A percentile compares a stretch with the other conserved stretches of the same genome.
These are phyloP conservation scores for Debaryomyces sp. DNA, from an alignment of 1,139 yeast genomes.

Conservation along the genomic window DNA sequence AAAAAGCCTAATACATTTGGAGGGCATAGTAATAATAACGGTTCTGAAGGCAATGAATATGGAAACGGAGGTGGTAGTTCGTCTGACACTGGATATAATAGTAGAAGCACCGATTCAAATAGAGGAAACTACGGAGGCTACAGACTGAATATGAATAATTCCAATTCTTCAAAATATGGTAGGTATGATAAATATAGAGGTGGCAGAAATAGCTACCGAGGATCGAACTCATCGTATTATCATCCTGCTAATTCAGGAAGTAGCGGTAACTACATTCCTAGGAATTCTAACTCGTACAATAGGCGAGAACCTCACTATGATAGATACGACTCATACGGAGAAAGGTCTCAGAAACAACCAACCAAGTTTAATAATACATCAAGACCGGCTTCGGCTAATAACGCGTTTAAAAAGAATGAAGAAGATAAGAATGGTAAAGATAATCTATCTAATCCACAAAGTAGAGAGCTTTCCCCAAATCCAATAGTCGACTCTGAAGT, in stretches of 20 bases:
- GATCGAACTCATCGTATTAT: not conserved
- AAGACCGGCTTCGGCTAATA: not conserved
- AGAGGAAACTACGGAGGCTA: conserved; percentile 16
- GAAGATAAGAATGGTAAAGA: not conserved
- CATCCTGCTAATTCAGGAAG: conserved; percentile 3
- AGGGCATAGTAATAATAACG: not conserved
- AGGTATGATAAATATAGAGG: conserved; percentile 6
- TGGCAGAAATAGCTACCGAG: not conserved
- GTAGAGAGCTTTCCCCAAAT: not conserved
- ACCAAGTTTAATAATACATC: not conserved
- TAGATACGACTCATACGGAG: conserved; percentile 19
- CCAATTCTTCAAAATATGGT: conserved; percentile 5
- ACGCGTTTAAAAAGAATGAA: not conserved
- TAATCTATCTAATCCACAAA: not conserved
- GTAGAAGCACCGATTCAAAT: conserved; percentile 6
- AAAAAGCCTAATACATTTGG: conserved; percentile 8
- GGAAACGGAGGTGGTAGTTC: conserved; percentile 1
- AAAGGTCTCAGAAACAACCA: conserved; percentile 7
- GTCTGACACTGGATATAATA: conserved; percentile 6
- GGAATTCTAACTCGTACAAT: not conserved
- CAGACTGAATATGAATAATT: conserved; percentile 8
- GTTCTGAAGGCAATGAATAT: not conserved
- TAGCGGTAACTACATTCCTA: not conserved
- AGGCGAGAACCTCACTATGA: conserved; percentile 9
- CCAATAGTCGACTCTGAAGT: not conserved